Evolutionary conservation across 768 basidiomycete genomes (phyloP), one percentile per base, ranked within the genome.

Genomic region (Dentipellis sp.): DNA sequence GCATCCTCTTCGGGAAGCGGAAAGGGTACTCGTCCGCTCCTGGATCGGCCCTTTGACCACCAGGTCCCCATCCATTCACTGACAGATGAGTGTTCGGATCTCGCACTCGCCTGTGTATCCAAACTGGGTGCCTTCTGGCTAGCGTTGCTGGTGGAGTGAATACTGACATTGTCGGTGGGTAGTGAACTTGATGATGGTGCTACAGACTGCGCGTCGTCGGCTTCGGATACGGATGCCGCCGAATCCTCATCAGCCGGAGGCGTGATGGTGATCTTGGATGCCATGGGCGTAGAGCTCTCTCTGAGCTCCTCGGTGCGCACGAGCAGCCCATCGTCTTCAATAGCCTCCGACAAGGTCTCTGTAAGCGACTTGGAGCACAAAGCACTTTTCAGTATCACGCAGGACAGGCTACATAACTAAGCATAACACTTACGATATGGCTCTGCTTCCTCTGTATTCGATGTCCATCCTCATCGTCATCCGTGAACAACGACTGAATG

Each of bases 41-140:
- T 73, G 37, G 65, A 48, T 60, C 69, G 79, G 36, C 79, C 75
- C 65, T 83, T 83, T 16, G 71, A 74, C 76, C 86, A 84, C 83
- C 81, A 87, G 0, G 79, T 81, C 0, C 88, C 86, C 76, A 90
- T 80, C 88, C 88, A 91, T 50, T 86, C 83, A 17, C 84, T 81
- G 49, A 88, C 62, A 2, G 66, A 67, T 9, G 70, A 63, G 54
- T 62, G 68, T 19, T 78, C 76, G 2, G 63, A 64, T 52, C 66
- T 71, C 10, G 51, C 23, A 54, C 54, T 49, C 39, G 42, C 38
- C 29, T 42, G 53, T 11, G 53, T 53, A 7, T 53, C 53, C 4
- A 58, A 10, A 38, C 56, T 64, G 7, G 46, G 57, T 11, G 52
- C 53, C 16, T 35, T 58, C 48, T 58, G 58, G 45, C 58, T 59